Conservation (phyloP, 2,329 filamentous ascomycete genomes). For the Fusarium gaditjirri region DNA sequence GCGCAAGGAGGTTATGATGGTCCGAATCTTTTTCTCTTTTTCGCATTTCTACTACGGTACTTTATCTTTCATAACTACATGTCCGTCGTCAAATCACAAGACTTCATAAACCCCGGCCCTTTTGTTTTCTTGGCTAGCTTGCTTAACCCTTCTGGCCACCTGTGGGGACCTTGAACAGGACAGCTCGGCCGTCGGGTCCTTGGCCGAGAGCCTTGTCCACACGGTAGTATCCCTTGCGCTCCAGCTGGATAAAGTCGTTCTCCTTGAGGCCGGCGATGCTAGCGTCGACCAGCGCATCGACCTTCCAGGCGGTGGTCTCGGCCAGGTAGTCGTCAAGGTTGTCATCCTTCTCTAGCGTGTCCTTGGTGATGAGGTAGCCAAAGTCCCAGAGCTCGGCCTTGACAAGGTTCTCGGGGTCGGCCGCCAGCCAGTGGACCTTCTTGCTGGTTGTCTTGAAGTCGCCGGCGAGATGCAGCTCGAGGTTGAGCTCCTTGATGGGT, state of each 20-base stretch:
- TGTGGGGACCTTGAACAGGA: constrained; percentile 68
- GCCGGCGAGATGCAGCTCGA: constrained; percentile 90
- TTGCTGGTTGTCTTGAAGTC: constrained; percentile 96
- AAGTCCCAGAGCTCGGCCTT: constrained; percentile 92
- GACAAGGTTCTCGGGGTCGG: constrained; percentile 78
- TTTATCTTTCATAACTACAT: constrained; percentile 35
- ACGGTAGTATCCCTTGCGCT: constrained; percentile 91
- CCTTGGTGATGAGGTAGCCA: constrained; percentile 94
- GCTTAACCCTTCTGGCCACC: constrained; percentile 55
- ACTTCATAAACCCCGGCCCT: neutral
- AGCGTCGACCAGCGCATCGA: constrained; percentile 80
- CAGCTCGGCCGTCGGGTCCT: constrained; percentile 63
- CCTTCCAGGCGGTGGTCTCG: constrained; percentile 77
- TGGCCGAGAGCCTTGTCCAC: constrained; percentile 74
- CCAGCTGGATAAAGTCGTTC: constrained; percentile 94
- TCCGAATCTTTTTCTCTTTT: constrained; percentile 14
- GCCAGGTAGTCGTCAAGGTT: constrained; percentile 86
- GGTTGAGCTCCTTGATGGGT: constrained; percentile 75
- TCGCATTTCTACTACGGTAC: constrained; percentile 12
- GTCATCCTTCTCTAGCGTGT: constrained; percentile 90
- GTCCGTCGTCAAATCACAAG: constrained; percentile 32
- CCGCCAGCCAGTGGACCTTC: constrained; percentile 94
- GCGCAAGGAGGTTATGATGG: neutral
- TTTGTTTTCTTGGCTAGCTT: too few species aligned
- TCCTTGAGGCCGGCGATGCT: constrained; percentile 82